These are phyloP conservation scores for Rhazya stricta DNA, from an alignment of 257 asterid genomes.

Conservation along the genomic window DNA sequence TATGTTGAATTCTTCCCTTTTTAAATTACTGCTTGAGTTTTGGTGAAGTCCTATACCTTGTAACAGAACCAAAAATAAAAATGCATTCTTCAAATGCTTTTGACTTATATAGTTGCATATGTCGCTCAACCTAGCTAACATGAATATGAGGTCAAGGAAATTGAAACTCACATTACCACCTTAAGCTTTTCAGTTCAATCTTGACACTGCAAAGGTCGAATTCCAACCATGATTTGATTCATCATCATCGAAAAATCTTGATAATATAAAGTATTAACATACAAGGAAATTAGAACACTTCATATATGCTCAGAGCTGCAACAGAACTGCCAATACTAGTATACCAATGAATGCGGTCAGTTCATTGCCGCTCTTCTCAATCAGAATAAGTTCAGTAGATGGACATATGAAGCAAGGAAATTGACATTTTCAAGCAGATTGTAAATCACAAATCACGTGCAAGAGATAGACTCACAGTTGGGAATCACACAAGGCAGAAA, in stretches of 20 bases:
- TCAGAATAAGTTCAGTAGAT: not conserved
- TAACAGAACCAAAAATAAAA: not conserved
- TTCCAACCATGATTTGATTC: not conserved
- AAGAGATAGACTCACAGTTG: constrained; percentile 42
- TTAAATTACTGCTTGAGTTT: not conserved
- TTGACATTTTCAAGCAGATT: not conserved
- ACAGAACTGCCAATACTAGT: too few species aligned
- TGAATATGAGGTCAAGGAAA: not conserved
- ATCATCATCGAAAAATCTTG: too few species aligned
- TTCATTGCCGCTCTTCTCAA: not conserved
- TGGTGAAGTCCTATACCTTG: not conserved
- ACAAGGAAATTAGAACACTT: not conserved
- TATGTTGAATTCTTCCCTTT: not conserved
- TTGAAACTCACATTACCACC: not conserved
- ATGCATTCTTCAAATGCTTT: not conserved
- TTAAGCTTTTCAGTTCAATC: not conserved
- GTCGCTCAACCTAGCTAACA: not conserved
- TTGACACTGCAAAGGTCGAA: not conserved
- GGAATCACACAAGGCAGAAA: constrained; percentile 76
- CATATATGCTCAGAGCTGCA: not conserved
- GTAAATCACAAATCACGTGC: not conserved
- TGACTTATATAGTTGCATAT: not conserved
- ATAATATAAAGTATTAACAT: not conserved
- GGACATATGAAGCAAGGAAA: not conserved
- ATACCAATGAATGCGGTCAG: too few species aligned